Evolutionary conservation across 345 rosid species (phyloP).

Genomic region (Citropsis articulata): DNA sequence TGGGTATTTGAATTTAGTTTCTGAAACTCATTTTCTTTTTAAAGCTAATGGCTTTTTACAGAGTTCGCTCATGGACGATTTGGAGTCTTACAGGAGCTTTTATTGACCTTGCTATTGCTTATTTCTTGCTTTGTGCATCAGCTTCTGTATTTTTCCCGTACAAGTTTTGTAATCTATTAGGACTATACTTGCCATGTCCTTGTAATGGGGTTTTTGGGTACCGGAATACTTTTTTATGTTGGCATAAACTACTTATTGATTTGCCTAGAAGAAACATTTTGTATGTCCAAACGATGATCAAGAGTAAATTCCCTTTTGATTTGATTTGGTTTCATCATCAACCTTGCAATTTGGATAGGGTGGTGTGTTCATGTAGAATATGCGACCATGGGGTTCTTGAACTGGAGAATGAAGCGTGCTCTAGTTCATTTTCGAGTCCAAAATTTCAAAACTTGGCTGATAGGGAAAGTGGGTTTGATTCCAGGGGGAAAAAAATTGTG

Average conservation of each 20-base stretch:
- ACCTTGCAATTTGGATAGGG: slow-evolving; percentile 20
- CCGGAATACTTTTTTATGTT: slow-evolving; percentile 36
- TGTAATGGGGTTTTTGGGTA: slow-evolving; percentile 53
- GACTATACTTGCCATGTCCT: slow-evolving; percentile 58
- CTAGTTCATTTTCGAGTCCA: slow-evolving; percentile 25
- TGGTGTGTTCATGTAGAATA: slow-evolving; percentile 8
- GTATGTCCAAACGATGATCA: slow-evolving; percentile 44
- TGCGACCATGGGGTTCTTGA: slow-evolving; percentile 20
- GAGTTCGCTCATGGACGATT: slow-evolving; percentile 45
- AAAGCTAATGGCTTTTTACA: slow-evolving; percentile 27
- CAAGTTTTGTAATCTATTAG: slow-evolving; percentile 41
- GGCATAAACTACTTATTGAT: slow-evolving; percentile 50
- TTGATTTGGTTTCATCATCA: slow-evolving; percentile 29
- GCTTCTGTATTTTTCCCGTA: slow-evolving; percentile 42
- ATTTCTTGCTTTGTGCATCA: slow-evolving; percentile 59
- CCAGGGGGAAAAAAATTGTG: slow-evolving; percentile 41
- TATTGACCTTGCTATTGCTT: slow-evolving; percentile 61
- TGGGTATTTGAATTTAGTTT: not conserved
- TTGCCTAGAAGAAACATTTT: slow-evolving; percentile 45
- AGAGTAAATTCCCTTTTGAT: slow-evolving; percentile 41
- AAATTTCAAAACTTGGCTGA: slow-evolving; percentile 29
- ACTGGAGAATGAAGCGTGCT: slow-evolving; percentile 28
- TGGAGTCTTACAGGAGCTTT: slow-evolving; percentile 52
- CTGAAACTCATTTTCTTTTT: not conserved
- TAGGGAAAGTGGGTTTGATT: slow-evolving; percentile 36